Evolutionary conservation across 257 asterid species (phyloP).

Genomic region (Solanum clarkiae): DNA sequence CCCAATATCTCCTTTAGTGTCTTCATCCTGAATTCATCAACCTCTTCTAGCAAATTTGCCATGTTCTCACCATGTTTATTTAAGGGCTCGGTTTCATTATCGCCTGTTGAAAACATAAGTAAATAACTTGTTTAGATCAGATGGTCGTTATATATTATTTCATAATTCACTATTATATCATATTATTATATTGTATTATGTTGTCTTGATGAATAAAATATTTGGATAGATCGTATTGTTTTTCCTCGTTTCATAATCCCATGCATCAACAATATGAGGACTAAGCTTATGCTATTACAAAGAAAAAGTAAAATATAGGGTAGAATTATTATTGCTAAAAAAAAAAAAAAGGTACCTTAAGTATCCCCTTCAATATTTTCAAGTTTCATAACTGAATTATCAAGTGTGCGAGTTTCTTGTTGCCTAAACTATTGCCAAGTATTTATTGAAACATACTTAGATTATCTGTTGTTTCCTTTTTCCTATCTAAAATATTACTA

Average conservation of each 20-base stretch:
- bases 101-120: not conserved
- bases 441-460: no score
- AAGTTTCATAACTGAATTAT: no score
- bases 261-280: not conserved
- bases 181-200: not conserved
- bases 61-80: not conserved
- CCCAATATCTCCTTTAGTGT: slow-evolving; percentile 11
- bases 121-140: not conserved
- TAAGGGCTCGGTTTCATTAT: not conserved
- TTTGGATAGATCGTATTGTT: accelerated
- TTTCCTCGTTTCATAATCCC: not conserved
- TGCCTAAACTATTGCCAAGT: no score
- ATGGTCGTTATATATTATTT: not conserved
- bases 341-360: not conserved
- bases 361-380: no score
- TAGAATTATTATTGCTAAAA: not conserved
- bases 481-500: no score
- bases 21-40: slow-evolving; percentile 19
- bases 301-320: not conserved
- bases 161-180: not conserved
- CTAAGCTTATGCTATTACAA: not conserved
- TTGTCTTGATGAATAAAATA: not conserved
- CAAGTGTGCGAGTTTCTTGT: no score
- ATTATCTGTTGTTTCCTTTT: no score
- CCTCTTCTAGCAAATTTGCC: slow-evolving; percentile 13